Base-by-base conservation (phyloP, 1,284 basidiomycete genomes). In the Pascua guehoae region DNA sequence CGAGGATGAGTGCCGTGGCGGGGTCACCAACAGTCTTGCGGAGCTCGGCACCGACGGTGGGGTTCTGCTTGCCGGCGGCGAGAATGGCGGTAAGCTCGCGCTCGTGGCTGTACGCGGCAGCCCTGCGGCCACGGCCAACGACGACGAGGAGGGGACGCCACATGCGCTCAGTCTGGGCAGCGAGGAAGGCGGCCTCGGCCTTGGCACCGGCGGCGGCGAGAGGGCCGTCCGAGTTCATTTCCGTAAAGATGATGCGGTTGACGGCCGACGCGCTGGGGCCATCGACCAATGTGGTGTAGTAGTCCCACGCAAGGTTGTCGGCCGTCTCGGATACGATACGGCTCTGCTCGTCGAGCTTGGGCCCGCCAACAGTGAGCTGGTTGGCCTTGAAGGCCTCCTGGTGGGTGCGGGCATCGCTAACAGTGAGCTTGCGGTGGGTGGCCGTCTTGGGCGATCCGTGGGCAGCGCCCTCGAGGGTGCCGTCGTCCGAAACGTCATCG, bases 11-110 rank as follows among this genome's bases (percentile, higher is more conserved):
- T 32, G 85, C 85, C 16, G 85, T 84, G 12, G 85, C 87, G n/a
- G 87, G 84, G 72, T 91, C 88, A 3, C 90, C 90, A 45, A 91
- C 80, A 5, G 89, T 89, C 81, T 88, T 88, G 71, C 83, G 81
- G 58, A 91, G 84, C 59, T 86, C 84, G 7, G 82, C 83, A 8
- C 82, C 82, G 32, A 84, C 71, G 41, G 65, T 63, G 1, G 71
- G 76, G 45, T 80, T 79, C 65, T 82, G 76, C 16, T 70, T 81
- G n/a, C 79, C 72, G 66, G 84, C 82, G 18, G 84, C 81, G 73
- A 87, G 80, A 16, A 91, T 69, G 58, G 80, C 78, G 58, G 83
- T 84, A 51, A 91, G 70, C 77, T 92, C 90, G 48, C 66, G 53
- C 15, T 58, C 66, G 51, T 71, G 68, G 64, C 83, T 82, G 70